Evolutionary conservation across 345 rosid species (phyloP), one percentile per base, ranked within the genome.

Genomic region (Eucalyptus brandiana): DNA sequence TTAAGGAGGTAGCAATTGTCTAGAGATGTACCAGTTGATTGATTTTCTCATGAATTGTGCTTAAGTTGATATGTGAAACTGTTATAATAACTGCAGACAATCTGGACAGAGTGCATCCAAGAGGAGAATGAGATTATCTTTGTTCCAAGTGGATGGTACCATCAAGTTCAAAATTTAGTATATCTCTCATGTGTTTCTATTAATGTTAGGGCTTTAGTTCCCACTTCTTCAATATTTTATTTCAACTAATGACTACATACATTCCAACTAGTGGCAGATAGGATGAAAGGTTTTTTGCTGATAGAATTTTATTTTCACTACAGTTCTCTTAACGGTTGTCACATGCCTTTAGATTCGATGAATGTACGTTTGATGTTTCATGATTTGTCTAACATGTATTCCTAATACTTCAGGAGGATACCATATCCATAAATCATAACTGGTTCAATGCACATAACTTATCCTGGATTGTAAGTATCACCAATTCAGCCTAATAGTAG

Each of bases 61-160:
- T 86, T 53, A 32, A 58, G n/a, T 86, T 53, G 30, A 53, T 12
- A 24, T 51, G 54, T 0, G 1, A 50, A 53, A 50, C 88, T 86
- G 40, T 89, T 34, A 60, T 89, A 90, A 86, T 90, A 76, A 37
- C n/a, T 91, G 92, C 90, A 97, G 99, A 94, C 98, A 62, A 86
- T 93, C 89, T 97, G 99, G 99, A 88, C 95, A 89, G 99, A 95
- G 86, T 96, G 98, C 92, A 91, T 90, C 91, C 99, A 97, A 93
- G 96, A 94, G 89, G 88, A 92, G 51, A 95, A 95, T 88, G 98
- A 96, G 90, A 91, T 94, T 87, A 94, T 97, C 89, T 97, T 95
- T 94, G 99, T 97, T 88, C 99, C 99, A 44, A 96, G 99, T 87
- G 99, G 99, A 90, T 97, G 99, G 99, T 96, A 95, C 93, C 98